Percentiles rank a stretch among this genome's conserved stretches.
These are phyloP conservation scores for Aspergillus mulundensis DNA, from an alignment of 495 filamentous ascomycete species.

Conservation along the genomic window DNA sequence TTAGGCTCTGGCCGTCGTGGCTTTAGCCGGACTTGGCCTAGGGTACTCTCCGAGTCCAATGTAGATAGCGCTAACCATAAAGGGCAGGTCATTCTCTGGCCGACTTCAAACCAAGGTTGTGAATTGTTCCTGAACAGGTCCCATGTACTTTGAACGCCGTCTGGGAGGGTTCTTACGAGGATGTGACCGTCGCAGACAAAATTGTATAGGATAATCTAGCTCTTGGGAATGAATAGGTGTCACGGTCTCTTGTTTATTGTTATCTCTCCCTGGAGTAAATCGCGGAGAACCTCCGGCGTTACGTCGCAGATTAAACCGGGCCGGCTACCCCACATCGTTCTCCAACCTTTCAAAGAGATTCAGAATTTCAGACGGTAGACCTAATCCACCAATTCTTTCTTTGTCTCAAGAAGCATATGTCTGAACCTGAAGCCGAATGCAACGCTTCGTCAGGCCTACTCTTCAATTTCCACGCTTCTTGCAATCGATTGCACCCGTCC, in stretches of 20 bases:
- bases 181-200: too few species aligned
- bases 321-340: background rate
- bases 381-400: background rate
- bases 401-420: background rate
- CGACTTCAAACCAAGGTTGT: background rate
- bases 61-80: background rate
- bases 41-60: background rate
- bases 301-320: background rate
- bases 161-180: too few species aligned
- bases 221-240: too few species aligned
- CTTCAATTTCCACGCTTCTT: slow-evolving; percentile 11
- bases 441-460: slow-evolving; percentile 13
- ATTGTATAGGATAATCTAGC: too few species aligned
- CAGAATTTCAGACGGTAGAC: too few species aligned
- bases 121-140: background rate
- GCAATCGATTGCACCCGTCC: background rate
- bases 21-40: background rate
- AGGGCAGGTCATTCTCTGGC: background rate
- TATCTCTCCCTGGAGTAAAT: too few species aligned
- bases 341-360: background rate
- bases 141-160: background rate
- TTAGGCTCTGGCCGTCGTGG: background rate
- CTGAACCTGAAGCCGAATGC: slow-evolving; percentile 9
- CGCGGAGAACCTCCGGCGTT: background rate
- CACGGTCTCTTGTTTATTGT: too few species aligned